These are phyloP conservation scores for Saitoella complicata DNA, from an alignment of 805 yeast species.

Conservation along the genomic window DNA sequence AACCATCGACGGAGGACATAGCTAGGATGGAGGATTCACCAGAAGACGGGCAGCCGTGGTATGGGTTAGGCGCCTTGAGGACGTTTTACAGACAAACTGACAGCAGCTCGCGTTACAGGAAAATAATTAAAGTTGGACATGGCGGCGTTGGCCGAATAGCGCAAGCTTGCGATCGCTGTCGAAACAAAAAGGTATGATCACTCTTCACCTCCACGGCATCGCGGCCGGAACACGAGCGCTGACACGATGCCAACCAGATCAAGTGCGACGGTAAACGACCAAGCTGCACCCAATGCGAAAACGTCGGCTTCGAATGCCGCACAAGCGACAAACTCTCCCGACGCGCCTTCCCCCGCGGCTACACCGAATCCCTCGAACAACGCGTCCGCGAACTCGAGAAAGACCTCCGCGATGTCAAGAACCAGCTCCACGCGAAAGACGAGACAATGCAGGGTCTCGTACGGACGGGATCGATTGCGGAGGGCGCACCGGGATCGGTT, in stretches of 20 bases:
- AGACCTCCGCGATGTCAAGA: constrained; percentile 55
- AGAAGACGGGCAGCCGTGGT: too few relatives aligned
- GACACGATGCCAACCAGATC: constrained; percentile 13
- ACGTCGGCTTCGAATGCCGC: constrained; percentile 75
- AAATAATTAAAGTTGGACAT: constrained; percentile 55
- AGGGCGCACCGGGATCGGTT: too few relatives aligned
- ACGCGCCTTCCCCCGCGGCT: constrained; percentile 80
- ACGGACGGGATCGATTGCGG: constrained; percentile 17
- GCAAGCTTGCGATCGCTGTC: constrained; percentile 74
- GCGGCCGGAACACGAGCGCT: background rate
- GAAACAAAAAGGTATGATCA: constrained; percentile 12
- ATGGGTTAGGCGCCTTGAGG: too few relatives aligned
- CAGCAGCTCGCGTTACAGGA: constrained; percentile 17
- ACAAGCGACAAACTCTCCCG: constrained; percentile 77
- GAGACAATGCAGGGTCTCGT: constrained; percentile 36
- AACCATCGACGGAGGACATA: too few relatives aligned
- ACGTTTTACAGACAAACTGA: too few relatives aligned
- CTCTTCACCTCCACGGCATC: background rate
- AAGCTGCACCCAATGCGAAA: constrained; percentile 65
- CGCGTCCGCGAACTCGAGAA: constrained; percentile 72
- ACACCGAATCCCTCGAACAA: constrained; percentile 79
- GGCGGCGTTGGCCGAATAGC: constrained; percentile 54
- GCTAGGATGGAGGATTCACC: too few relatives aligned
- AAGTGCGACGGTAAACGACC: constrained; percentile 58
- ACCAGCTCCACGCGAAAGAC: constrained; percentile 46